Conservation (phyloP, 116 monocot genomes). For the Phalaenopsis hybrid region DNA sequence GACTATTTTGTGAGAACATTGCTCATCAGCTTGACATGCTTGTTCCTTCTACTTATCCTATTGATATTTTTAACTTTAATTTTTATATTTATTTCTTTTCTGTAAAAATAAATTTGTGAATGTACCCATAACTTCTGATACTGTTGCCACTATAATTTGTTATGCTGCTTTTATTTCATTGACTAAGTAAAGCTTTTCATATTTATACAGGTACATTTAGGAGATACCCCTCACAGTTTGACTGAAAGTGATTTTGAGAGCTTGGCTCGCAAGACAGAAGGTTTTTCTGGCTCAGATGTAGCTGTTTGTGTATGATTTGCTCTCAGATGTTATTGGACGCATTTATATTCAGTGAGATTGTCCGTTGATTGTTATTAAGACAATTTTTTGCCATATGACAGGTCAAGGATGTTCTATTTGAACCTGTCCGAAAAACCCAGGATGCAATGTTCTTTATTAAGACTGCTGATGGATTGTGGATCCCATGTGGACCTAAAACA, state of each 20-base stretch:
- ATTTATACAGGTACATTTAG: conserved; percentile 79
- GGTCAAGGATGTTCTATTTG: conserved; percentile 99
- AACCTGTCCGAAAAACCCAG: conserved; percentile 97
- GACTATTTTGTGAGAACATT: no score
- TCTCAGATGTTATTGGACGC: background rate
- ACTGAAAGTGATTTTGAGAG: conserved; percentile 86
- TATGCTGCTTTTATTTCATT: no score
- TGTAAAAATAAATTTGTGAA: no score
- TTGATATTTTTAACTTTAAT: no score
- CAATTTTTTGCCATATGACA: conserved; percentile 12
- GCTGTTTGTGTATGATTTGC: conserved; percentile 79
- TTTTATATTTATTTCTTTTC: no score
- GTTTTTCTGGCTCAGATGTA: conserved; percentile 97
- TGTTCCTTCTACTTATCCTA: no score
- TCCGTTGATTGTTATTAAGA: background rate
- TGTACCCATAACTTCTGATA: no score
- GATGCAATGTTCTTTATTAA: conserved; percentile 96
- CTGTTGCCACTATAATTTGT: no score
- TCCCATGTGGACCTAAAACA: conserved; percentile 93
- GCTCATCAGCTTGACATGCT: no score
- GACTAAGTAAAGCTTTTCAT: no score
- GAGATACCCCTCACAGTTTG: conserved; percentile 91
- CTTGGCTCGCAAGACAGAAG: conserved; percentile 77
- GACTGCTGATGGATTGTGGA: conserved; percentile 56
- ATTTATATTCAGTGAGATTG: background rate